Base-by-base conservation (phyloP, 176 grass and related monocot species). In the Oryza australiensis region DNA sequence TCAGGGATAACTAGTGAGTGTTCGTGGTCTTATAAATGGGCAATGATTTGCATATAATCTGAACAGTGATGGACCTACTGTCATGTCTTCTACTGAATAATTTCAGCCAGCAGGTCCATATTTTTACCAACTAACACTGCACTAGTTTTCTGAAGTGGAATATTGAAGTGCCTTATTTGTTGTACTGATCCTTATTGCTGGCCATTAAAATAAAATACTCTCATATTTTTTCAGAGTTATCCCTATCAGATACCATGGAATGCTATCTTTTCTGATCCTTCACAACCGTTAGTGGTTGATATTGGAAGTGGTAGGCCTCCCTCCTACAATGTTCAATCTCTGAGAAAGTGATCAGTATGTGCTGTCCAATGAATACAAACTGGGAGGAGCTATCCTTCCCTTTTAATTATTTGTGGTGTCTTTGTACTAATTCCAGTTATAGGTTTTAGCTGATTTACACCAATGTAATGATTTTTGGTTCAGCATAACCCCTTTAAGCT, bases 241-340 rank as follows among this genome's bases (percentile, higher is more conserved):
- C 90, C 82, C 9, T 80, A 91, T 60, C 46, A 70, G 63, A 92
- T 98, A 76, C 72, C 72, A 83, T 98, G 95, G 95, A 78, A 74
- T 70, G 66, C 59, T 82, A 79, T 88, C 38, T 98, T 94, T 80
- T 41, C 72, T 86, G 86, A 98, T 75, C 82, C 90, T 55, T 51
- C 72, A 78, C 75, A 76, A 76, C 92, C 95, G 27, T 80, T 98
- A 74, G 42, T 91, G 66, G 88, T 94, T 73, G 95, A 98, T 84
- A 86, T 98, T 34, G 92, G 95, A 89, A 98, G 95, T 84, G 95
- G 95, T 98, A 98, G 64, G 69, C 14, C 78, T 78, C 72, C 70
- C 60, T 75, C 27, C 33, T 66, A 71, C 9, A 82, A 38, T 66
- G 28, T 59, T 82, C 22, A 27, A 59, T 45, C 46, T 75, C 18